Base-by-base conservation (phyloP, 768 basidiomycete genomes). In the Suillus ampliporus region DNA sequence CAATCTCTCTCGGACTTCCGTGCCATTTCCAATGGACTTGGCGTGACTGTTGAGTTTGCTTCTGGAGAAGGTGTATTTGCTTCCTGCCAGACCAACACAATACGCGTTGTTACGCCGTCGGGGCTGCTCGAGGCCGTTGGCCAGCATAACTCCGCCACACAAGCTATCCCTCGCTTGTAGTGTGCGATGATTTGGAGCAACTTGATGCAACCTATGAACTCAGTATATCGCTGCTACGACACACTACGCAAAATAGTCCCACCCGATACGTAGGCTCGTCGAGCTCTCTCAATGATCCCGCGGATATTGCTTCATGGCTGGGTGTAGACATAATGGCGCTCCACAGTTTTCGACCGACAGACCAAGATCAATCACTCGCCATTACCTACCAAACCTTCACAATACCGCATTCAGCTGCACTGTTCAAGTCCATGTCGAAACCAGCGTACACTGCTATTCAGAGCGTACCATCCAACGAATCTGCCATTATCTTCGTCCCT, bases 341-440 rank as follows among this genome's bases (percentile, higher is more conserved):
- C 46, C 88, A 90, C 72, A 87, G 85, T 71, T 97, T 99, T 82
- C 82, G 86, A 7, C 91, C 96, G 2, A 85, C 81, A 47, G 90
- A 94, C 69, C 88, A 95, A 41, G 92, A 94, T 62, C 91, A 94
- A 67, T 83, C 93, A 0, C 78, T 99, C 21, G 78, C 80, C 9
- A 83, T 87, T 35, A 83, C 84, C 19, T 83, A 87, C 14, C 88
- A 91, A 60, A 84, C 93, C 0, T 98, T 97, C 77, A 89, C 88
- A 19, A 90, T 95, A 50, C 86, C 94, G 0, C 88, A 95, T 68
- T 97, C 96, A 5, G 84, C 90, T 0, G 88, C 93, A 0, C 81
- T 99, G 21, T 89, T 95, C 77, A 96, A 95, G 70, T 85, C 89
- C 2, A 97, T 99, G 90, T 86, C 91, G 52, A 96, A 94, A 72